Evolutionary conservation across 2,329 filamentous ascomycete species (phyloP), one percentile per base, ranked within the genome.

Genomic region (Fusarium dlaminii): DNA sequence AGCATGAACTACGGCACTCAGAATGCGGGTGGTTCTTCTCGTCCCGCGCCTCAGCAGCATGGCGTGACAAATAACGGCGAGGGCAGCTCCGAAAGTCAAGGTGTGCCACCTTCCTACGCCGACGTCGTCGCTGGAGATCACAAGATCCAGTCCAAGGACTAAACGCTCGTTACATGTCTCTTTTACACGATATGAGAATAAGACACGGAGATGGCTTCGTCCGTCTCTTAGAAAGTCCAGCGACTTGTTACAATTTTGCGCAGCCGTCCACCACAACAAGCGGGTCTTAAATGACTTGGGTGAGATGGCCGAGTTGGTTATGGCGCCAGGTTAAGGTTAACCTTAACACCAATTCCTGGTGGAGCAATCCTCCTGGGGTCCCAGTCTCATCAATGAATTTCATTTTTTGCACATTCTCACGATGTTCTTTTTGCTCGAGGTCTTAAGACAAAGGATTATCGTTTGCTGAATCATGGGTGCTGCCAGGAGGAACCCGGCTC

Each of bases 111-210:
- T 8, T 94, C 92, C 20, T 98, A 98, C 82, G 93, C 93, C 22
- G 94, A 98, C 83, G 96, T 94, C 54, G 92, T 98, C 67, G 92
- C 92, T 78, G 95, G 94, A 3, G 96, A 98, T 80, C 85, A 98
- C 83, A 98, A 98, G 89, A 87, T 98, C 57, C 96, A 98, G 87
- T 77, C 80, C 15, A 74, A 74, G 27, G 78, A 81, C 9, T 83
- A 82, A 63, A 66, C 27, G 22, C 34, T 14, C 27, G 17, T 22
- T 48, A 5, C 17, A 46, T 40, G 49, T 11, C 48, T 24, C 30
- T 46, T 32, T 49, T 29, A 54, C 52, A 37, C 58, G 34, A 32
- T 10, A 29, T 24, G 45, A 55, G 54, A 60, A 54, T 46, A 61
- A 45, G 45, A 30, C 12, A 24, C 29, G 14, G 14, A 42, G 51